phyloP scores from a whole-genome alignment of 140 eudicot species.

The Senecio squalidus region DNA sequence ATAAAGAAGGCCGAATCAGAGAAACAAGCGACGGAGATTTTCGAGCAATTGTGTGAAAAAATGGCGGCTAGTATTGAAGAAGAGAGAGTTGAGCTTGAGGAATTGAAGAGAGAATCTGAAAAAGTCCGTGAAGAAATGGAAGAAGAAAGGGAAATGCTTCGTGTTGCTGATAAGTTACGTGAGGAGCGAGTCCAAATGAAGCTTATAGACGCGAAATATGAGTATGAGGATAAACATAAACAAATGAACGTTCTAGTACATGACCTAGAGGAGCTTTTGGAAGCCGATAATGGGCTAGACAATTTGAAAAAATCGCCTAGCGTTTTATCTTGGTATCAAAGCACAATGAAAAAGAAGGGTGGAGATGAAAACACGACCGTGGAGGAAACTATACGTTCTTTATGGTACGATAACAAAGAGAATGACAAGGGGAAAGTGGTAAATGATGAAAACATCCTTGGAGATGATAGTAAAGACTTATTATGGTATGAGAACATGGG shows the following conservation, averaged over 20 bases:
- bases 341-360: conserved; percentile 3
- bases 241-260: conserved; percentile 54
- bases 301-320: conserved; percentile 40
- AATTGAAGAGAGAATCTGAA: conserved; percentile 47
- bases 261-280: conserved; percentile 59
- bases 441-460: conserved; percentile 6
- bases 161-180: conserved; percentile 73
- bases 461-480: not conserved
- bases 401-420: conserved; percentile 5
- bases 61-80: conserved; percentile 57
- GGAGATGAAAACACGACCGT: not conserved
- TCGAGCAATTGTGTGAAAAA: conserved; percentile 80
- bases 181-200: conserved; percentile 95
- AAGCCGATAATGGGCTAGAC: conserved; percentile 27
- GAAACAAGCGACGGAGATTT: conserved; percentile 56
- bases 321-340: conserved; percentile 34
- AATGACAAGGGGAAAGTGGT: not conserved
- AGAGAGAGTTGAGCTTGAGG: conserved; percentile 63
- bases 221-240: conserved; percentile 75
- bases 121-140: conserved; percentile 71
- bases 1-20: conserved; percentile 49
- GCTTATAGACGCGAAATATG: conserved; percentile 73
- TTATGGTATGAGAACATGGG: conserved; percentile 21
- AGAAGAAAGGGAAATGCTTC: conserved; percentile 90
- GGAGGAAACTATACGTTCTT: not conserved